Percentiles rank a stretch among this genome's conserved stretches.
These are phyloP conservation scores for Gracilaria gracilis DNA, from an alignment of 23 red algal species.

Conservation along the genomic window DNA sequence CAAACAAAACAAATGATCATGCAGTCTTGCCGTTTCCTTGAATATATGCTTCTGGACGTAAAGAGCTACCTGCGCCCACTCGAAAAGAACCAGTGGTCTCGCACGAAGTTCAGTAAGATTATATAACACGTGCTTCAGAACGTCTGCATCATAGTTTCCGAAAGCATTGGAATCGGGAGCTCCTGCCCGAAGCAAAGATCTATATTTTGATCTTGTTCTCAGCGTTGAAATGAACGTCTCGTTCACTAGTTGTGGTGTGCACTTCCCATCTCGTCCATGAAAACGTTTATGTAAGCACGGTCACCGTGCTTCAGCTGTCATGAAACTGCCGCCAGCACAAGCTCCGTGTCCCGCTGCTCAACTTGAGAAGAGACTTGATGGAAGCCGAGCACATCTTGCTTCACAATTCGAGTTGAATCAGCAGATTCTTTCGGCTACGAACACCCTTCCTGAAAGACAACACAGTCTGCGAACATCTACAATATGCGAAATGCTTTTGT, in stretches of 20 bases:
- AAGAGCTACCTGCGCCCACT: too few species aligned
- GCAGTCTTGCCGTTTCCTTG: too few species aligned
- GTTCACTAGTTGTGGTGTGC: background rate
- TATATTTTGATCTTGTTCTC: too few species aligned
- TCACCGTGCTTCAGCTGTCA: slow-evolving; percentile 20
- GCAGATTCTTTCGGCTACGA: too few species aligned
- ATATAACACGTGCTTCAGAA: too few species aligned
- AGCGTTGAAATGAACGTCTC: background rate
- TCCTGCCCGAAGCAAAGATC: too few species aligned
- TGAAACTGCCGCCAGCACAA: background rate
- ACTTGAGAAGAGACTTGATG: background rate
- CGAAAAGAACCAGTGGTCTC: too few species aligned
- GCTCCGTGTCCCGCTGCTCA: slow-evolving; percentile 1
- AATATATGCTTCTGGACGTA: too few species aligned
- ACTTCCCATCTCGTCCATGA: background rate
- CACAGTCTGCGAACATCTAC: background rate
- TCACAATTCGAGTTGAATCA: background rate
- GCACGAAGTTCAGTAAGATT: too few species aligned
- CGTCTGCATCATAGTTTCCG: too few species aligned
- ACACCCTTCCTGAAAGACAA: background rate
- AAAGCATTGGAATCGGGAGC: too few species aligned
- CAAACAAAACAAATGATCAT: too few species aligned
- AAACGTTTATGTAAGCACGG: background rate
- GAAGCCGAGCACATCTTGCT: background rate
- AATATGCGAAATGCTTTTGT: background rate